Evolutionary conservation across 169 alveolate genomes (phyloP).

Genomic region (Cryptosporidium tyzzeri): DNA sequence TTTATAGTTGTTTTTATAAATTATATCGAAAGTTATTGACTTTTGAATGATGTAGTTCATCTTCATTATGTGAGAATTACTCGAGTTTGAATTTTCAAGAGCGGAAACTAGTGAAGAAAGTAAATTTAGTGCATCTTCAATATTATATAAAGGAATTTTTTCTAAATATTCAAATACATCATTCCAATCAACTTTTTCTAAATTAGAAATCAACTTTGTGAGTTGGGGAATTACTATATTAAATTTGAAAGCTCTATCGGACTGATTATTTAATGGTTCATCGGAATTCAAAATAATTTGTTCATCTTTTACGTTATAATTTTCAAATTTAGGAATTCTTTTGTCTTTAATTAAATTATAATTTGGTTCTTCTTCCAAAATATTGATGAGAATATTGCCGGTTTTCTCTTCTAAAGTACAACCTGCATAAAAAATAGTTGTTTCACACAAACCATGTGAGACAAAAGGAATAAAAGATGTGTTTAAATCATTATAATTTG

Average conservation of each 20-base stretch:
- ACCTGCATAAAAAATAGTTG: constrained; percentile 20
- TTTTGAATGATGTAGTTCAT: constrained; percentile 30
- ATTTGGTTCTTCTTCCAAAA: constrained; percentile 24
- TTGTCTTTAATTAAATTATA: not conserved
- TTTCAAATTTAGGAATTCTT: not conserved
- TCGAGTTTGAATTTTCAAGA: constrained; percentile 11
- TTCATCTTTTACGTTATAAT: not conserved
- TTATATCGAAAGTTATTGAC: constrained; percentile 23
- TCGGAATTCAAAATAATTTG: not conserved
- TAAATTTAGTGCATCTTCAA: constrained; percentile 7
- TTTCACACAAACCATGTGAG: not conserved
- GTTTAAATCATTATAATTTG: constrained; percentile 2
- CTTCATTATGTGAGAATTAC: not conserved
- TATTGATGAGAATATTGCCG: not conserved
- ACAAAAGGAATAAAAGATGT: constrained; percentile 26
- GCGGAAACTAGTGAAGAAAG: constrained; percentile 2
- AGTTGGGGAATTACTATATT: not conserved
- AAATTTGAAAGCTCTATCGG: not conserved
- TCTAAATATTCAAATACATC: constrained; percentile 2
- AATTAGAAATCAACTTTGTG: constrained; percentile 9
- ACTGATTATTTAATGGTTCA: not conserved
- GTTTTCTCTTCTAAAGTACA: constrained; percentile 1
- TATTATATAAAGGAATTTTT: not conserved
- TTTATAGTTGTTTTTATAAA: constrained; percentile 5
- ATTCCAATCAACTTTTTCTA: constrained; percentile 13